A percentile compares a stretch with the other conserved stretches of the same genome.
phyloP scores from a whole-genome alignment of 2,329 filamentous ascomycete genomes.

The Xenoacremonium recifei region DNA sequence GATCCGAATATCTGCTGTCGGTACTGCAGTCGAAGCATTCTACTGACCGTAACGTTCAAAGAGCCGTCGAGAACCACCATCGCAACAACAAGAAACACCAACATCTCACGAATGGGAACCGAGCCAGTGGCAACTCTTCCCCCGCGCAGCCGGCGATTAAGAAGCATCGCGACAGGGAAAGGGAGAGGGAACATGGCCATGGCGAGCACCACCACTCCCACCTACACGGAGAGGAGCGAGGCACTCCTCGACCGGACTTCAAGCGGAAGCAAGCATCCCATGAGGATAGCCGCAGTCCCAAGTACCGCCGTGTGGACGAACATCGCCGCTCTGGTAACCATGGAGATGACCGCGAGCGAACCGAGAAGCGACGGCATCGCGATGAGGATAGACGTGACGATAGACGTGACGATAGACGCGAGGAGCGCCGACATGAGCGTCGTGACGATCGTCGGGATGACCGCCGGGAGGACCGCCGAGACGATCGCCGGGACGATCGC shows the following conservation, averaged over 20 bases:
- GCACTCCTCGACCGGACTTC: conserved; percentile 50
- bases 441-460: conserved; percentile 22
- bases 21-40: conserved; percentile 85
- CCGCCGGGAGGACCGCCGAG: conserved; percentile 31
- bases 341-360: conserved; percentile 36
- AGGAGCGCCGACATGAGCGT: conserved; percentile 13
- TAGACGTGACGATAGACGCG: conserved; percentile 20
- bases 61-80: conserved; percentile 86
- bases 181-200: conserved; percentile 45
- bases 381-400: conserved; percentile 31
- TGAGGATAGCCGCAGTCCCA: conserved; percentile 43
- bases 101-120: conserved; percentile 55
- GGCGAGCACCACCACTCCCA: conserved; percentile 50
- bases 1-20: conserved; percentile 93
- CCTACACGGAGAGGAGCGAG: conserved; percentile 50
- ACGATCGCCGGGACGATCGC: conserved; percentile 15
- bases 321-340: conserved; percentile 36
- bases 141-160: conserved; percentile 56
- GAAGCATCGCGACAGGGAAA: conserved; percentile 48
- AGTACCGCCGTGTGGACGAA: conserved; percentile 42
- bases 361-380: conserved; percentile 26
- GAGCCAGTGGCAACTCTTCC: conserved; percentile 67
- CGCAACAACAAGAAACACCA: conserved; percentile 82
- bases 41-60: conserved; percentile 71
- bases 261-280: conserved; percentile 61